Evolutionary conservation across 192 early-diverging fungal genomes (phyloP).

Genomic region (Coemansia sp.): DNA sequence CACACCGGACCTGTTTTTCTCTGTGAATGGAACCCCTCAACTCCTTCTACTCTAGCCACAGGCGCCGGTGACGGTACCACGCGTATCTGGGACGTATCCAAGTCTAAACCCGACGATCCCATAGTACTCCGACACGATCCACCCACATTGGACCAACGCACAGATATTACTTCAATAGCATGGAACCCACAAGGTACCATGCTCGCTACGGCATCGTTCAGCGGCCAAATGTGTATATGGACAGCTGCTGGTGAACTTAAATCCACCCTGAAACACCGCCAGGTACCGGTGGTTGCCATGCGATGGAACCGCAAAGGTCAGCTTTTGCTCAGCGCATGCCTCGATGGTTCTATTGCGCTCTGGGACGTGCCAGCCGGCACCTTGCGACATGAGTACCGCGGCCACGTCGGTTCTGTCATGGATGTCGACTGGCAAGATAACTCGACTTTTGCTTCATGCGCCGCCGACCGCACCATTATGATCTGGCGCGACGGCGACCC

Average conservation of each 20-base stretch:
- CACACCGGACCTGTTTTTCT: constrained; percentile 73
- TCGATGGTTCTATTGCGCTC: constrained; percentile 78
- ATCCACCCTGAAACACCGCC: constrained; percentile 65
- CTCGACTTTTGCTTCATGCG: constrained; percentile 85
- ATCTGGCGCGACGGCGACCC: constrained; percentile 73
- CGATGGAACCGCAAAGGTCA: constrained; percentile 84
- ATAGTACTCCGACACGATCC: constrained; percentile 60
- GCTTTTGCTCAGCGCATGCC: constrained; percentile 70
- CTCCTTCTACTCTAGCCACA: constrained; percentile 67
- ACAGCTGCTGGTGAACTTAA: constrained; percentile 63
- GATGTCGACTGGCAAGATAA: constrained; percentile 95
- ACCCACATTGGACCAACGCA: constrained; percentile 36
- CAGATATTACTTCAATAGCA: constrained; percentile 79
- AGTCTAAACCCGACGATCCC: constrained; percentile 48
- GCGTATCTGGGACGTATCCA: constrained; percentile 81
- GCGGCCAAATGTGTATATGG: constrained; percentile 87
- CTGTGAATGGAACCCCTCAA: constrained; percentile 77
- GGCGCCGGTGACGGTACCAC: constrained; percentile 80
- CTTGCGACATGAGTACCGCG: constrained; percentile 40
- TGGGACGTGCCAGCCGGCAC: constrained; percentile 83
- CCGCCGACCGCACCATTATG: constrained; percentile 75
- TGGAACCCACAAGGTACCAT: constrained; percentile 61
- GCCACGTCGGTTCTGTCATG: constrained; percentile 58
- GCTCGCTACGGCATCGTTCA: constrained; percentile 78
- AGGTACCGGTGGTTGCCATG: constrained; percentile 77